Percentiles rank a stretch among this genome's conserved stretches.
These are phyloP conservation scores for Podila minutissima DNA, from an alignment of 192 early-diverging fungal species.

Conservation along the genomic window DNA sequence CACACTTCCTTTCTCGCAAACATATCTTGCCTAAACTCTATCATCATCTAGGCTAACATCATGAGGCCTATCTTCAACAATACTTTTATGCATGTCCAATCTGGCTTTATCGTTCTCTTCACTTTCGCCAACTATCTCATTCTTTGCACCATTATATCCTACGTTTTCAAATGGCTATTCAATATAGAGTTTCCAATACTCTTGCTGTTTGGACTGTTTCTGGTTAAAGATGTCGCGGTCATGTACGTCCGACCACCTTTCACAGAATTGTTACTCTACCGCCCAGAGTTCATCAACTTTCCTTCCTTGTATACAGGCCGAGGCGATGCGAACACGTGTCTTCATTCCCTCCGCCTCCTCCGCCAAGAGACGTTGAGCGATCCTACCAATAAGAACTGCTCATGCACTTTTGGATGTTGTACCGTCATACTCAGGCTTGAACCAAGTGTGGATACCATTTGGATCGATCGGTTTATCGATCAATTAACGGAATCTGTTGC, in stretches of 20 bases:
- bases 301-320: conserved; percentile 6
- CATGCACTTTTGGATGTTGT: background rate
- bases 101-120: background rate
- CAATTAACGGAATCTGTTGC: too few relatives aligned
- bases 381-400: background rate
- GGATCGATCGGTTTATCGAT: too few relatives aligned
- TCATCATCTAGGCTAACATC: background rate
- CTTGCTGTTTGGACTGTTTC: background rate
- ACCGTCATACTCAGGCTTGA: conserved; percentile 5
- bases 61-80: background rate
- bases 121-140: background rate
- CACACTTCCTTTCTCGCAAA: too few relatives aligned
- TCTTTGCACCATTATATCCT: background rate
- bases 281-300: background rate
- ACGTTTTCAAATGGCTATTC: background rate
- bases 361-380: background rate
- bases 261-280: background rate
- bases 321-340: conserved; percentile 8
- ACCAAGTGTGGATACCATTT: too few relatives aligned
- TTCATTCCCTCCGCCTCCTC: conserved; percentile 11
- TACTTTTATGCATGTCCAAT: background rate
- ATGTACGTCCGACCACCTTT: too few relatives aligned
- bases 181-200: background rate
- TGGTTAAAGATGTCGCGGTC: background rate
- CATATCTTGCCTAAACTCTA: too few relatives aligned